These are phyloP conservation scores for Fraxinus velutina DNA, from an alignment of 305 asterid species.

Conservation along the genomic window DNA sequence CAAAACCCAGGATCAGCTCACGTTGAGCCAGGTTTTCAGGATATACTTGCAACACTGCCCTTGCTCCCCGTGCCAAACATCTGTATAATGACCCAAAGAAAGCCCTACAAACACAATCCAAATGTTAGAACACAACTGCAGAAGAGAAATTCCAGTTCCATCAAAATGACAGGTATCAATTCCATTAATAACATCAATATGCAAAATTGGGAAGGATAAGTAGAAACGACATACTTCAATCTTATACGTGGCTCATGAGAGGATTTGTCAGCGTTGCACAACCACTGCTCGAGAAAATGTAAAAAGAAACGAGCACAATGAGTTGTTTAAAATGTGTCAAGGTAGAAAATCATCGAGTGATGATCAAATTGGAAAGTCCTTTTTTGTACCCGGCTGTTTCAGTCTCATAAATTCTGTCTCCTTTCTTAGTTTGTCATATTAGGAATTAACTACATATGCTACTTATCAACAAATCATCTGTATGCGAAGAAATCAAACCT, in stretches of 20 bases:
- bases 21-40: constrained; percentile 89
- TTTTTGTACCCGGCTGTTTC: neutral
- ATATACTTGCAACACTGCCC: constrained; percentile 86
- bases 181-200: neutral
- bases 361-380: neutral
- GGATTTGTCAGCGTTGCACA: constrained; percentile 95
- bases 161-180: neutral
- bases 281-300: constrained; percentile 59
- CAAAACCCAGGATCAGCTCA: constrained; percentile 75
- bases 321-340: neutral
- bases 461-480: constrained; percentile 6
- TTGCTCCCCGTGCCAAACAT: constrained; percentile 83
- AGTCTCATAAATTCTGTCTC: neutral
- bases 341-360: neutral
- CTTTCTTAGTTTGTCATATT: neutral
- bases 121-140: constrained; percentile 12
- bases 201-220: constrained; percentile 9
- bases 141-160: neutral
- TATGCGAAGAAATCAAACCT: constrained; percentile 49
- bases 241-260: constrained; percentile 88
- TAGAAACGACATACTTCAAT: constrained; percentile 60
- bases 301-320: constrained; percentile 22
- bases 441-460: neutral
- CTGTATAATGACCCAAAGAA: constrained; percentile 83
- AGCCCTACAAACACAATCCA: constrained; percentile 49